A percentile compares a stretch with the other conserved stretches of the same genome.
These are phyloP conservation scores for Warburgia ugandensis DNA, from an alignment of 164 flowering plant genomes.

Conservation along the genomic window DNA sequence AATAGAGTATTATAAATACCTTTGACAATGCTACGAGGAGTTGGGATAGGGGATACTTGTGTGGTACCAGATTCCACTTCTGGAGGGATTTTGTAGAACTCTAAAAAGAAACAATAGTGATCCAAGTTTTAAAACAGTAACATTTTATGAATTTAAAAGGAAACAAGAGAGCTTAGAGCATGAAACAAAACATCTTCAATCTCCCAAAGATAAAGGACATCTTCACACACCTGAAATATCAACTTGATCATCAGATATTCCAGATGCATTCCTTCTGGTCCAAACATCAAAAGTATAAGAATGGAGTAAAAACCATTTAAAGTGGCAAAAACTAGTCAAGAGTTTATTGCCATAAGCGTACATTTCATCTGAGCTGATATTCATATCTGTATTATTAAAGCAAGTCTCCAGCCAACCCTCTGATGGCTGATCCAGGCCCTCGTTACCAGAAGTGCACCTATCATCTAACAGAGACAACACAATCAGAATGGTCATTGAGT, in stretches of 20 bases:
- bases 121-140: background rate
- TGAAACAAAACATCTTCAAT: background rate
- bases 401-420: slow-evolving; percentile 75
- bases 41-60: slow-evolving; percentile 31
- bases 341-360: slow-evolving; percentile 24
- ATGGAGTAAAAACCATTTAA: slow-evolving; percentile 7
- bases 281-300: background rate
- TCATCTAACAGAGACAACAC: slow-evolving; percentile 24
- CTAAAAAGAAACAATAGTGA: slow-evolving; percentile 21
- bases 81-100: slow-evolving; percentile 37
- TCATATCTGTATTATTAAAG: slow-evolving; percentile 54
- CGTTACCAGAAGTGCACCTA: slow-evolving; percentile 32
- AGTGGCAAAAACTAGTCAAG: background rate
- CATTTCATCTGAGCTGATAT: slow-evolving; percentile 47
- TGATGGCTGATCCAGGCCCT: slow-evolving; percentile 44
- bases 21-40: slow-evolving; percentile 53
- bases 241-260: slow-evolving; percentile 41
- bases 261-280: slow-evolving; percentile 41
- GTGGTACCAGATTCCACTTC: slow-evolving; percentile 28
- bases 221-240: slow-evolving; percentile 50
- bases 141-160: background rate
- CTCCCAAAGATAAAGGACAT: no score
- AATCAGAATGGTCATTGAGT: slow-evolving; percentile 3
- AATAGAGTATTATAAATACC: no score
- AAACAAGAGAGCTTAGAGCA: background rate